These are phyloP conservation scores for Mycosphaerella arachidis DNA, from an alignment of 2,329 filamentous ascomycete genomes.

Conservation along the genomic window DNA sequence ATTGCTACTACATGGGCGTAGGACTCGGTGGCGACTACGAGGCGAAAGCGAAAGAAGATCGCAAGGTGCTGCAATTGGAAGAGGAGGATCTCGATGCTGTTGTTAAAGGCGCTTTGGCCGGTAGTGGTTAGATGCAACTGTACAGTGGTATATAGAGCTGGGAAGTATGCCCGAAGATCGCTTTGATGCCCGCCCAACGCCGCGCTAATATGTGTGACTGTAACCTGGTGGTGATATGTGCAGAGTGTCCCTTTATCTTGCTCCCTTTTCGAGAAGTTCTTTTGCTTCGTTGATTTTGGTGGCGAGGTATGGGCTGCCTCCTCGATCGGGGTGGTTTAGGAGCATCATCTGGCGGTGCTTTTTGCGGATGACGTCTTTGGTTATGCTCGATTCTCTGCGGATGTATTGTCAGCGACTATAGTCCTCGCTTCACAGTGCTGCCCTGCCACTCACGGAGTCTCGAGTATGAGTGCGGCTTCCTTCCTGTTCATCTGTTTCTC, in stretches of 20 bases:
- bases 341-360: conserved; percentile 95
- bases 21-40: conserved; percentile 24
- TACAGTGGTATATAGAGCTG: background rate
- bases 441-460: conserved; percentile 65
- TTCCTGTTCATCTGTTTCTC: conserved; percentile 89
- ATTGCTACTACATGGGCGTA: conserved; percentile 20
- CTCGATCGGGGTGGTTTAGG: conserved; percentile 94
- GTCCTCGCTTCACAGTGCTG: no score
- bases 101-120: conserved; percentile 30
- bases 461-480: conserved; percentile 85
- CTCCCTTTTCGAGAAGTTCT: conserved; percentile 78
- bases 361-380: conserved; percentile 91
- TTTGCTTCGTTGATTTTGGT: conserved; percentile 99
- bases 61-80: conserved; percentile 38
- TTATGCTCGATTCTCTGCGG: conserved; percentile 73
- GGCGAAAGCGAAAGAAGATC: conserved; percentile 30
- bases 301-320: conserved; percentile 90
- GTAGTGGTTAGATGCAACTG: background rate
- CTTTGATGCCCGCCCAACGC: conserved; percentile 2
- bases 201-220: conserved; percentile 8
- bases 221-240: background rate
- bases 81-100: conserved; percentile 37
- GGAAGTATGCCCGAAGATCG: background rate
- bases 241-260: background rate
- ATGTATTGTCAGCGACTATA: background rate